Base-by-base conservation (phyloP, 176 grass and related monocot species). In the Miscanthus lutarioriparius region DNA sequence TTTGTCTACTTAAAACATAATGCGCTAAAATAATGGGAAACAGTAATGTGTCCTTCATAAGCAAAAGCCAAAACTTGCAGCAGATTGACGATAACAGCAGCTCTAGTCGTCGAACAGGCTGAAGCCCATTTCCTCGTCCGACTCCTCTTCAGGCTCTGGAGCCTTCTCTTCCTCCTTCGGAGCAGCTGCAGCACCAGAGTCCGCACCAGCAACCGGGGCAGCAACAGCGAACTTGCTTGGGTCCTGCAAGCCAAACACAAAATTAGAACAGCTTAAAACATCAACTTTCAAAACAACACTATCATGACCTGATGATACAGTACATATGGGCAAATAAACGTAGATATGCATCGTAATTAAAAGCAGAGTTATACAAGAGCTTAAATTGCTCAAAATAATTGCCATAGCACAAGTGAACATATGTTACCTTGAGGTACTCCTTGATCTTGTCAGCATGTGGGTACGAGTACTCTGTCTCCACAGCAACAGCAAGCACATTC, bases 401-500 rank as follows among this genome's bases (percentile, higher is more conserved):
- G 7, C 13, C 0, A 20, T 20, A 73, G 75, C 2, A 8, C 22
- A 32, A 43, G 1, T 0, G 13, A 66, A 26, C 12, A 4, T 72
- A 41, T 72, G 4, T 78, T 84, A 96, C 93, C 88, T 93, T 96
- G 25, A 96, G 87, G 84, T 91, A 96, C 73, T 96, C 94, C 91
- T 96, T 96, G 77, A 96, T 85, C 83, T 93, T 66, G 28, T 96
- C 94, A n/a, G 94, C 94, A 32, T 93, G 88, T 5, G 91, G 86
- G 66, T 92, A 93, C 0, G 88, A 87, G 89, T 93, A 96, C 27
- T 96, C 91, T 0, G 94, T 96, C 62, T 93, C 94, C 85, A 96
- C 76, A 15, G 94, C 94, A 77, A 96, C 61, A 72, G 94, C 94
- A 70, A 96, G 88, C 16, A 96, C 94, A 13, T 96, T 96, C 86